These are phyloP conservation scores for Rhodotorula kratochvilovae DNA, from an alignment of 768 basidiomycete genomes.

Conservation along the genomic window DNA sequence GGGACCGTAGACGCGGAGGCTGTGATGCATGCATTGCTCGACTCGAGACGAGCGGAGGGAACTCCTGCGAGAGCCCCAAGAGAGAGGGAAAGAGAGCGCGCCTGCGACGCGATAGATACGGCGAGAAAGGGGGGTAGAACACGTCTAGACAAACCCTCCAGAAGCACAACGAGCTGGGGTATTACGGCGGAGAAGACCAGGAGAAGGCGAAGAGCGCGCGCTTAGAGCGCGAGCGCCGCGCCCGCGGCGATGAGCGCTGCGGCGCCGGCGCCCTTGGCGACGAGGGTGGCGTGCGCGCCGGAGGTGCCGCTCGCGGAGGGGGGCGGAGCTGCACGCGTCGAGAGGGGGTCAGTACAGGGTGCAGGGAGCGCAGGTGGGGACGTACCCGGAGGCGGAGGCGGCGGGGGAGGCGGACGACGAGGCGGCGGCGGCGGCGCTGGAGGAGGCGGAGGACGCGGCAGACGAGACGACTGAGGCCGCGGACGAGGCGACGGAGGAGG, in stretches of 20 bases:
- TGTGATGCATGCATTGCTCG: too few relatives aligned
- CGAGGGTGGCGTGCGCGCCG: not conserved
- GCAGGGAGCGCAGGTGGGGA: too few relatives aligned
- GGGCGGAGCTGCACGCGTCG: not conserved
- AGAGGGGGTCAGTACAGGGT: not conserved
- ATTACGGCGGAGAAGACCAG: not conserved
- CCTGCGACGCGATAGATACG: too few relatives aligned
- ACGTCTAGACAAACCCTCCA: not conserved
- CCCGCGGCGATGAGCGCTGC: conserved; percentile 9
- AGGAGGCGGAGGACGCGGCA: not conserved
- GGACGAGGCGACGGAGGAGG: not conserved
- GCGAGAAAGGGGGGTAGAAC: too few relatives aligned
- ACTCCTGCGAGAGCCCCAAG: too few relatives aligned
- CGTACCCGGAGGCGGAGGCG: not conserved
- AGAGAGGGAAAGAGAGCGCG: too few relatives aligned
- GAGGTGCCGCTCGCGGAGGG: not conserved
- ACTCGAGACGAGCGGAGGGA: too few relatives aligned
- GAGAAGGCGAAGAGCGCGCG: not conserved
- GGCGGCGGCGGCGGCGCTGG: not conserved
- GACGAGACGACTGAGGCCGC: not conserved
- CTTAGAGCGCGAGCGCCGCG: conserved; percentile 15
- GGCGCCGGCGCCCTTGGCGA: conserved; percentile 1
- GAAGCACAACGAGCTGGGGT: not conserved
- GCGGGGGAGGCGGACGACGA: too few relatives aligned
- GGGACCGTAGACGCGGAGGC: too few relatives aligned